phyloP scores from a whole-genome alignment of 2,329 filamentous ascomycete species.

The Paecilomyces sp. region DNA sequence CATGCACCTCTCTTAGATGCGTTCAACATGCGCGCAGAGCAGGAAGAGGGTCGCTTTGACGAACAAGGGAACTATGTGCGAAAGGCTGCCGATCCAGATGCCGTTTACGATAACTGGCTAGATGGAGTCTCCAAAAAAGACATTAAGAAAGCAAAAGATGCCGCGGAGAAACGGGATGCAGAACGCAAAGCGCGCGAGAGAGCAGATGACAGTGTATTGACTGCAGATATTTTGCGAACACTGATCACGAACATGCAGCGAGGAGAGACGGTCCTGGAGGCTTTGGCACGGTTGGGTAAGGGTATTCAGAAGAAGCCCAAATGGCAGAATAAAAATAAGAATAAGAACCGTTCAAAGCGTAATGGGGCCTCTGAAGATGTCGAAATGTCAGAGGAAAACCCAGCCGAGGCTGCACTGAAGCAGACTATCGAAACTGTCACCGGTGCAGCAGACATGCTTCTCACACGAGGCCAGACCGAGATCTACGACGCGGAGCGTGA shows the following conservation, averaged over 20 bases:
- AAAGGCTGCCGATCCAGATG: slow-evolving; percentile 81
- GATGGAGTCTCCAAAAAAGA: slow-evolving; percentile 91
- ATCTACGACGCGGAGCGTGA: slow-evolving; percentile 89
- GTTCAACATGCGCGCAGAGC: slow-evolving; percentile 86
- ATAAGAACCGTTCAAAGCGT: slow-evolving; percentile 41
- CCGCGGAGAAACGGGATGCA: slow-evolving; percentile 75
- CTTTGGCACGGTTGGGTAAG: slow-evolving; percentile 72
- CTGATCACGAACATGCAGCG: slow-evolving; percentile 68
- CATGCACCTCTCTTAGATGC: slow-evolving; percentile 92
- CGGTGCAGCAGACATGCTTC: slow-evolving; percentile 78
- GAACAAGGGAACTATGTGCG: slow-evolving; percentile 85
- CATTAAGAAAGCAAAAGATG: slow-evolving; percentile 78
- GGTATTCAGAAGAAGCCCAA: slow-evolving; percentile 52
- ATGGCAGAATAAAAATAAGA: slow-evolving; percentile 56
- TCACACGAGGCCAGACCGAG: slow-evolving; percentile 76
- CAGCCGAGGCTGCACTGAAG: slow-evolving; percentile 62
- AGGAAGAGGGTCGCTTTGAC: slow-evolving; percentile 90
- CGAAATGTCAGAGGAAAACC: slow-evolving; percentile 66
- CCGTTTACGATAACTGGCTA: slow-evolving; percentile 85
- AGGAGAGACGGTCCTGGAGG: slow-evolving; percentile 82
- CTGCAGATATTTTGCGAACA: slow-evolving; percentile 63
- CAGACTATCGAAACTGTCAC: slow-evolving; percentile 75
- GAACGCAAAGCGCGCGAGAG: slow-evolving; percentile 65
- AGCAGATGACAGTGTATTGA: slow-evolving; percentile 66
- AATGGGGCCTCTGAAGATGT: slow-evolving; percentile 46